Evolutionary conservation across 78 protist species (phyloP), one percentile per base, ranked within the genome.

Genomic region (Protostelium mycophagum): DNA sequence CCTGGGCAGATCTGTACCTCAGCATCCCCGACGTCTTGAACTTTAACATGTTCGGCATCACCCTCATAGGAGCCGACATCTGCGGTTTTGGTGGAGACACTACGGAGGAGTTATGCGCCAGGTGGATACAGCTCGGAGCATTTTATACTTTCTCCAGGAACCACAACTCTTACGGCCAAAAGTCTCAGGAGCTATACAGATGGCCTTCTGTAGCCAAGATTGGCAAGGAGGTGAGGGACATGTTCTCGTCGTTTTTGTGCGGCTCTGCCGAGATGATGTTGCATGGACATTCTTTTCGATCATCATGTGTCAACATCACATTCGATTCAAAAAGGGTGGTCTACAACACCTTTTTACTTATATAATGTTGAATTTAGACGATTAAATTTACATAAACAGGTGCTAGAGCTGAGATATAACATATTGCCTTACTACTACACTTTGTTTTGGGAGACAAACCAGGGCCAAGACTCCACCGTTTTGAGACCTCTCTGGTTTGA

Each of bases 31-130:
- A 96, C 73, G 89, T 96, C 23, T 35, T 97, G 1, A 37, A 92
- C 38, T 91, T 96, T 91, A 90, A 96, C 28, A 38, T 96, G 91
- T 97, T 90, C 84, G 96, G 96, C 73, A 91, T 97, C 9, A 97
- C 98, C 29, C 34, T 94, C 34, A 96, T 96, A 36, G 98, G 98
- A 9, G 97, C 98, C 0, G 98, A 97, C 89, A 96, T 97, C n/a
- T 95, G 98, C 63, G 98, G 98, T 63, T 97, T 97, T 85, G 63
- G 83, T 83, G 94, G 92, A 1, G 83, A 88, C 28, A 63, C 97
- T 37, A 95, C 88, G 10, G 94, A 87, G n/a, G 96, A 94, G 89
- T 89, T 97, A 28, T 97, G 96, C 51, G 88, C 90, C 9, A 92
- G 98, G 10, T 97, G 98, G 98, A 89, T 93, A 39, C 93, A 92